A percentile compares a stretch with the other conserved stretches of the same genome.
Evolutionary conservation across 2,329 filamentous ascomycete genomes (phyloP).

Genomic region (Colletotrichum musicola): DNA sequence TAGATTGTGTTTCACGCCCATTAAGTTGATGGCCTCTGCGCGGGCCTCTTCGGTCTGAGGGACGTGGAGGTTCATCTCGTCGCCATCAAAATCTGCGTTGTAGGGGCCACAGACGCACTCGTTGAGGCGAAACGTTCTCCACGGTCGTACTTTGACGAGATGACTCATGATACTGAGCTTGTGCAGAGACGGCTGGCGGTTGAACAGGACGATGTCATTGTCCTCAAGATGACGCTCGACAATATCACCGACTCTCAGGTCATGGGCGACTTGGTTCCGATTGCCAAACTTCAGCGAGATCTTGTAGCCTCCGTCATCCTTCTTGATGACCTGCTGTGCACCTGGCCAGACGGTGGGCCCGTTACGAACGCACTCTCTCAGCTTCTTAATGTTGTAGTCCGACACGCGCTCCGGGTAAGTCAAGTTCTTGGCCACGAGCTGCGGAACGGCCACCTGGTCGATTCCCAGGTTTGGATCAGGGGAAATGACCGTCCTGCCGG

Average conservation of each 20-base stretch:
- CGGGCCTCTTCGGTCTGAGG: conserved; percentile 97
- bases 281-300: conserved; percentile 82
- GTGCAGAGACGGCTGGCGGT: conserved; percentile 96
- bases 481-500: conserved; percentile 95
- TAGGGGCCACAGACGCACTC: conserved; percentile 99
- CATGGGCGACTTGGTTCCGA: conserved; percentile 76
- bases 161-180: conserved; percentile 99
- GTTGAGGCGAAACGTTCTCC: conserved; percentile 96
- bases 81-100: conserved; percentile 98
- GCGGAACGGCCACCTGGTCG: conserved; percentile 92
- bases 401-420: conserved; percentile 94
- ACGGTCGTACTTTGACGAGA: conserved; percentile 90
- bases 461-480: conserved; percentile 95
- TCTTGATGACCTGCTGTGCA: conserved; percentile 82
- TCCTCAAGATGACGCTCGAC: conserved; percentile 97
- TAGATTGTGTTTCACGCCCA: conserved; percentile 98
- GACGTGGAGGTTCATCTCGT: conserved; percentile 99
- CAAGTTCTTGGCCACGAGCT: conserved; percentile 93
- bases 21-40: conserved; percentile 93
- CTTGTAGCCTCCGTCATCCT: conserved; percentile 74
- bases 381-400: conserved; percentile 85
- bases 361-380: conserved; percentile 79
- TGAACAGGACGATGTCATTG: conserved; percentile 96
- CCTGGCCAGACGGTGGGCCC: conserved; percentile 87
- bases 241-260: conserved; percentile 84